Evolutionary conservation across 2,329 filamentous ascomycete species (phyloP), one percentile per base, ranked within the genome.

Genomic region (Scleromitrula shiraiana): DNA sequence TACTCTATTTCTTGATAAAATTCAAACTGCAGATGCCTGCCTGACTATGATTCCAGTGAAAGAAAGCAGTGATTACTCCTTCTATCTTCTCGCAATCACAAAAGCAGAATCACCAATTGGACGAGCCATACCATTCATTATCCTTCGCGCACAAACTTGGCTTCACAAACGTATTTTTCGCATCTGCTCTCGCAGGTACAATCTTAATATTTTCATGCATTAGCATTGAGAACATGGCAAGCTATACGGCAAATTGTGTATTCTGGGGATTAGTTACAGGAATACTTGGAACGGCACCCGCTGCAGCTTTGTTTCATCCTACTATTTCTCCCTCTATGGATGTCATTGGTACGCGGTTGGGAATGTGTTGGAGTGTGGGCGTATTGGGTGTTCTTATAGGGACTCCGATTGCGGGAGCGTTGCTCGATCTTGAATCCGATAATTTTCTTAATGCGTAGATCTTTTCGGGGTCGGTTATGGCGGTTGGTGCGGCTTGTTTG

Each of bases 211-310:
- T 38, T 22, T 27, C 27, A 2, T 74, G 77, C 76, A 65, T 77
- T 7, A 69, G 71, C 2, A 65, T 66, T 10, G 68, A 66, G 4
- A 68, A 68, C 19, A 73, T 77, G 4, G 69, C 78, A 0, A 74
- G 88, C 27, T 71, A 88, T 15, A 71, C 93, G 49, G 68, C 85
- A 7, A 95, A 88, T 60, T 75, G 80, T 0, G 61, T 88, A 4
- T 61, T 91, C 2, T 94, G 93, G 62, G 88, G 89, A 1, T 88
- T 94, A 59, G 77, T 80, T 1, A 87, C 81, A 37, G 89, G 88
- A 8, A 20, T 35, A 5, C 20, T 46, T 4, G 35, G 46, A 12
- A 32, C 37, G 3, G 32, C 37, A n/a, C 36, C 36, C 4, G 17
- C 26, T 3, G 35, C 37, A 3, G 22, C 37, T 33, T 19, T 42